Evolutionary conservation across 768 basidiomycete genomes (phyloP).

Genomic region (Kwoniella sp.): DNA sequence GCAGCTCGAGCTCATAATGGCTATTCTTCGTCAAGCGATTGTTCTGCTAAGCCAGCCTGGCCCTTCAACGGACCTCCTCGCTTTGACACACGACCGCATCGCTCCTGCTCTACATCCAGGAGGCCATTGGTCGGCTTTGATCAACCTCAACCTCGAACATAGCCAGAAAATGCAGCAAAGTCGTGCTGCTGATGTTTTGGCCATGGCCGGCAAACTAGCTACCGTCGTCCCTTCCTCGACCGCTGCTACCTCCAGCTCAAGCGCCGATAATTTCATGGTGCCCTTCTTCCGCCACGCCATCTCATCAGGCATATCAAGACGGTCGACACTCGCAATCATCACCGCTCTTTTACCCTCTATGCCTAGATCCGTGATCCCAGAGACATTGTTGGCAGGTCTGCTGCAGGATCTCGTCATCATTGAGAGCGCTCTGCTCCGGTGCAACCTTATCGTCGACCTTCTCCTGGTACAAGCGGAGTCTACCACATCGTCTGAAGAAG

Average conservation of each 20-base stretch:
- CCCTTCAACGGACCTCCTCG: not conserved
- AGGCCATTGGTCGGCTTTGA: conserved; percentile 6
- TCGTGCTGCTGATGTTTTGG: conserved; percentile 22
- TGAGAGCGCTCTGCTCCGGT: conserved; percentile 17
- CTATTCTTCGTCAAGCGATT: conserved; percentile 21
- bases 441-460: conserved; percentile 20
- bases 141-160: conserved; percentile 21
- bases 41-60: not conserved
- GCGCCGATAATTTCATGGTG: conserved; percentile 12
- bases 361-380: conserved; percentile 11
- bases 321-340: conserved; percentile 15
- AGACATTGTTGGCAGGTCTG: conserved; percentile 8
- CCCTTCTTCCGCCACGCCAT: conserved; percentile 24
- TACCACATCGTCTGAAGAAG: not conserved
- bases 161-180: conserved; percentile 16
- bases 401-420: conserved; percentile 15
- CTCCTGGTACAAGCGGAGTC: not conserved
- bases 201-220: conserved; percentile 7
- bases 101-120: conserved; percentile 19
- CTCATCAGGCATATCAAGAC: conserved; percentile 5
- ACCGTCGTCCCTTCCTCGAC: not conserved
- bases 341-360: conserved; percentile 16
- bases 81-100: conserved; percentile 4
- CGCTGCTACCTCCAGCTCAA: conserved; percentile 4
- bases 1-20: conserved; percentile 16